These are phyloP conservation scores for Pyrus betulifolia DNA, from an alignment of 306 rosid species.

Conservation along the genomic window DNA sequence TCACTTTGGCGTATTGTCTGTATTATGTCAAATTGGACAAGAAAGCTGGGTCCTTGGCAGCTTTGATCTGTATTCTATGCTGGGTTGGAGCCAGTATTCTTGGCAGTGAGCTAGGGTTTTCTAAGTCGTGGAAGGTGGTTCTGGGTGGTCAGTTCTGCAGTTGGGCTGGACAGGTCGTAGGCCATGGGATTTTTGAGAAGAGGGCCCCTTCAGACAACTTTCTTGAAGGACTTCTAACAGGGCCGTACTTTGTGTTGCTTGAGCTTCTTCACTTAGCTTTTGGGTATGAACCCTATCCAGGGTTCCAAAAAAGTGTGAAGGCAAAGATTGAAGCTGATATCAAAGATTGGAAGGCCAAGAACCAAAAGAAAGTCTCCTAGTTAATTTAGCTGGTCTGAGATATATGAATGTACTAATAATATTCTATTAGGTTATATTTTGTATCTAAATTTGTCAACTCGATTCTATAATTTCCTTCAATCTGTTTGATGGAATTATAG, in stretches of 20 bases:
- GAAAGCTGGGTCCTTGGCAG: conserved; percentile 67
- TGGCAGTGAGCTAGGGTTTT: conserved; percentile 40
- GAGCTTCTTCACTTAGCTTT: conserved; percentile 48
- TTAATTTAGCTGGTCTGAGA: background rate
- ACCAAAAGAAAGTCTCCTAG: conserved; percentile 47
- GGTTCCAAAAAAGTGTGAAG: conserved; percentile 47
- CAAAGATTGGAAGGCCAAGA: conserved; percentile 50
- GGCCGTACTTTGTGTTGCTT: conserved; percentile 68
- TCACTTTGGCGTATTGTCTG: conserved; percentile 30
- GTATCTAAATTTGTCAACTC: background rate
- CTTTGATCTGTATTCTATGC: conserved; percentile 42
- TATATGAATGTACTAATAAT: background rate
- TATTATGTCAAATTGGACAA: conserved; percentile 47
- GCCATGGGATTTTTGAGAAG: conserved; percentile 89
- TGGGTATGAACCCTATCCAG: conserved; percentile 81
- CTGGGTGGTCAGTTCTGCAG: conserved; percentile 56
- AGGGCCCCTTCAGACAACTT: conserved; percentile 68
- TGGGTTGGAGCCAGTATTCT: conserved; percentile 56
- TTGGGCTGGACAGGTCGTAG: conserved; percentile 73
- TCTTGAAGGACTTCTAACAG: conserved; percentile 73
- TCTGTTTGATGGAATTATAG: background rate
- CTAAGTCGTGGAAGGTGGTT: conserved; percentile 63
- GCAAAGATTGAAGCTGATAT: conserved; percentile 46
- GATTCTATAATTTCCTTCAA: background rate
- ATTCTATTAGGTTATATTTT: background rate